Conservation (phyloP, 2,329 filamentous ascomycete species). For the Phyllosticta capitalensis region DNA sequence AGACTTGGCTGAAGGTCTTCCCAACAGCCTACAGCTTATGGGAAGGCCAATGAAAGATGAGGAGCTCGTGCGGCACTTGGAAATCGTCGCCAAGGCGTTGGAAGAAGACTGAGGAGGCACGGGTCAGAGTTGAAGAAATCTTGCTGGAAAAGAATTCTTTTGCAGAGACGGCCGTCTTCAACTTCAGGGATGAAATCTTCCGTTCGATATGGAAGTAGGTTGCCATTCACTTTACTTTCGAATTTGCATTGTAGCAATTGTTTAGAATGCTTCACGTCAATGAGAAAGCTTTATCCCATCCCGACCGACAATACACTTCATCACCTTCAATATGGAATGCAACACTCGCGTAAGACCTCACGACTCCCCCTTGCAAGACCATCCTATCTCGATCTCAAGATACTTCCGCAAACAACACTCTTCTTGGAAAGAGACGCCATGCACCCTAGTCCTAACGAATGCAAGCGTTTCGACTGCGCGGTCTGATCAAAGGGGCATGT, state of each 20-base stretch:
- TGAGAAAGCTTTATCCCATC: neutral
- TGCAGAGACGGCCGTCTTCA: neutral
- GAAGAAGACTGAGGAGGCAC: neutral
- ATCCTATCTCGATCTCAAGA: no score
- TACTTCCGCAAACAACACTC: no score
- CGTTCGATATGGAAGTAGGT: neutral
- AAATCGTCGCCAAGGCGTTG: slow-evolving; percentile 20
- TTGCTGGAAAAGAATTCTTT: neutral
- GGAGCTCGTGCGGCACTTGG: slow-evolving; percentile 30
- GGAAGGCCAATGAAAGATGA: slow-evolving; percentile 41
- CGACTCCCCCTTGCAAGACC: no score
- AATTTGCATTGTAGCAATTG: neutral
- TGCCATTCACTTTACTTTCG: neutral
- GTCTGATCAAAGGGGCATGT: no score
- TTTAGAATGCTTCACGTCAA: neutral
- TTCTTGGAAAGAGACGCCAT: no score
- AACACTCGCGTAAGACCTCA: no score
- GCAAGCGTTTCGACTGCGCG: no score
- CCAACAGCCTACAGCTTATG: slow-evolving; percentile 39
- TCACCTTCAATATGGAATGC: no score
- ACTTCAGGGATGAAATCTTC: neutral
- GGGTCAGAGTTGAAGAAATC: neutral
- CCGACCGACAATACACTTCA: no score
- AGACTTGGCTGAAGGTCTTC: slow-evolving; percentile 18
- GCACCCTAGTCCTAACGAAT: no score